Percentiles rank a stretch among this genome's conserved stretches.
Conservation (phyloP, 2,329 filamentous ascomycete genomes). For the Epichloe bromicola region DNA sequence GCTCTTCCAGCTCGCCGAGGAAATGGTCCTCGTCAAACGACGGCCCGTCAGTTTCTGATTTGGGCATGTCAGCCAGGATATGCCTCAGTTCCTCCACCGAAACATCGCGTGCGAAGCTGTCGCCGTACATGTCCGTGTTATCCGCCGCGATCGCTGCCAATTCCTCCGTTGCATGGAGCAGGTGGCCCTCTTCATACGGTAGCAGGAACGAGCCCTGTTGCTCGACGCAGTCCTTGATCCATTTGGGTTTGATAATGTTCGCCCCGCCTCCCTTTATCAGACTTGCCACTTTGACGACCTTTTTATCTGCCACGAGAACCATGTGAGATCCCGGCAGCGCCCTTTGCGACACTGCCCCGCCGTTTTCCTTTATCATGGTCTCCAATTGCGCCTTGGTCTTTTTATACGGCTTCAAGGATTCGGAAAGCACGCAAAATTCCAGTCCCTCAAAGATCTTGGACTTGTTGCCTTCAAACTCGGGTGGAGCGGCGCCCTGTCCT, state of each 20-base stretch:
- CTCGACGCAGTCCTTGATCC: slow-evolving; percentile 72
- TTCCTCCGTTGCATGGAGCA: slow-evolving; percentile 55
- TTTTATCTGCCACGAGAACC: slow-evolving; percentile 69
- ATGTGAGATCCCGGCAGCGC: slow-evolving; percentile 48
- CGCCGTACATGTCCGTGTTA: slow-evolving; percentile 65
- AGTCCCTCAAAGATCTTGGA: slow-evolving; percentile 61
- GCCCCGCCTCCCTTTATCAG: slow-evolving; percentile 58
- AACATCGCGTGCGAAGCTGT: slow-evolving; percentile 69
- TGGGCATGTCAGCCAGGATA: slow-evolving; percentile 37
- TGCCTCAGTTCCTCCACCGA: slow-evolving; percentile 46
- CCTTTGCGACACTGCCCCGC: slow-evolving; percentile 66
- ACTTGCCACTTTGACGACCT: slow-evolving; percentile 68
- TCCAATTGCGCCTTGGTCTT: slow-evolving; percentile 72
- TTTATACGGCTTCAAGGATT: slow-evolving; percentile 55
- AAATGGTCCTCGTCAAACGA: slow-evolving; percentile 36
- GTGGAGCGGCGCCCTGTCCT: slow-evolving; percentile 31
- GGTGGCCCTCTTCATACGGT: slow-evolving; percentile 46
- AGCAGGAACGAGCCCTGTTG: slow-evolving; percentile 47
- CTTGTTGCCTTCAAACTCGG: slow-evolving; percentile 39
- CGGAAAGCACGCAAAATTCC: slow-evolving; percentile 74
- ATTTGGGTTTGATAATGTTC: slow-evolving; percentile 65
- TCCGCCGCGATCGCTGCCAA: slow-evolving; percentile 39
- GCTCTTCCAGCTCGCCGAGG: slow-evolving; percentile 40
- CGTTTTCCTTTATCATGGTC: slow-evolving; percentile 67
- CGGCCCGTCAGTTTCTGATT: slow-evolving; percentile 25